phyloP scores from a whole-genome alignment of 768 basidiomycete species.

The Trametes cubensis region DNA sequence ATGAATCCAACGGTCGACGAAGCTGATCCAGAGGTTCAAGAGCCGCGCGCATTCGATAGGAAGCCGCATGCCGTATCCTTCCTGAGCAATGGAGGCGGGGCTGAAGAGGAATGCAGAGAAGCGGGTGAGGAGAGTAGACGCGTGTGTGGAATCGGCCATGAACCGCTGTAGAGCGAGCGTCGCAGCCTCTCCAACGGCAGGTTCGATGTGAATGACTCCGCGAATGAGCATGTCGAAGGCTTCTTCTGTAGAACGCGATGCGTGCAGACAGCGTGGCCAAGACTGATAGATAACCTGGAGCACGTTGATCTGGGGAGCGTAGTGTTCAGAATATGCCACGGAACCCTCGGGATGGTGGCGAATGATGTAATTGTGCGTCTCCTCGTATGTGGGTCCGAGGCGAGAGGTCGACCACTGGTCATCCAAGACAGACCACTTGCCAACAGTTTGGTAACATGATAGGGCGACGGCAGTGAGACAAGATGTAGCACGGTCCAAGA shows the following conservation, averaged over 20 bases:
- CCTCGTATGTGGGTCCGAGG: slow-evolving; percentile 63
- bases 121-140: slow-evolving; percentile 59
- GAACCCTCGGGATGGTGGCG: slow-evolving; percentile 67
- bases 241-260: slow-evolving; percentile 53
- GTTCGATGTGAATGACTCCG: slow-evolving; percentile 86
- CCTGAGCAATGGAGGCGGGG: slow-evolving; percentile 61
- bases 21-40: slow-evolving; percentile 69
- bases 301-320: slow-evolving; percentile 65
- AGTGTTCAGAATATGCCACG: slow-evolving; percentile 66
- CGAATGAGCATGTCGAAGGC: slow-evolving; percentile 78
- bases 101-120: slow-evolving; percentile 78
- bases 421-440: slow-evolving; percentile 81
- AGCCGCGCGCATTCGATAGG: slow-evolving; percentile 69
- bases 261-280: slow-evolving; percentile 80
- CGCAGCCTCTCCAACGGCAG: slow-evolving; percentile 69
- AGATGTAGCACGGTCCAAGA: slow-evolving; percentile 66
- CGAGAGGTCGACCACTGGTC: slow-evolving; percentile 76
- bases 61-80: slow-evolving; percentile 63
- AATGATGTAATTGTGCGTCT: slow-evolving; percentile 66
- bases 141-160: slow-evolving; percentile 60
- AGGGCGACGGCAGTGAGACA: slow-evolving; percentile 59
- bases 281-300: slow-evolving; percentile 79
- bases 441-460: slow-evolving; percentile 64
- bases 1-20: slow-evolving; percentile 72
- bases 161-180: slow-evolving; percentile 70